Conservation (phyloP, 176 grass and related monocot genomes). For the Cenchrus purpureus region DNA sequence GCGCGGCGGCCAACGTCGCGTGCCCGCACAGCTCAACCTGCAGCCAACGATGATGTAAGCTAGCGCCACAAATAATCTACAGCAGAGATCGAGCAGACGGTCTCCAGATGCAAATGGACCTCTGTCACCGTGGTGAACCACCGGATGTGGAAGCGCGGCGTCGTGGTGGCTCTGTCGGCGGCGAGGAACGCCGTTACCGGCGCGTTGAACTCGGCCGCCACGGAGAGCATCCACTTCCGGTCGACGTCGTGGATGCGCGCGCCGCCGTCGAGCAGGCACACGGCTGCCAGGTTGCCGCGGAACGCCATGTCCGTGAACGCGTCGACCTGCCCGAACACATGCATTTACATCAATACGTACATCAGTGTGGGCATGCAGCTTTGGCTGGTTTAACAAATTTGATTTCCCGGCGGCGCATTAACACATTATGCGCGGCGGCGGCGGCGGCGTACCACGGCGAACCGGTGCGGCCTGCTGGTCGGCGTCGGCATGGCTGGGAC, state of each 20-base stretch:
- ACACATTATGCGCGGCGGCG: too few relatives aligned
- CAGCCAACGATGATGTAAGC: neutral
- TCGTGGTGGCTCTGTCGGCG: neutral
- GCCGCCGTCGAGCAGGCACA: slow-evolving; percentile 43
- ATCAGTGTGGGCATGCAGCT: too few relatives aligned
- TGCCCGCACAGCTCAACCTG: slow-evolving; percentile 62
- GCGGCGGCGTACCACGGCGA: too few relatives aligned
- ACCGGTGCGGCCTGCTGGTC: too few relatives aligned
- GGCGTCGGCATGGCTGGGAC: too few relatives aligned
- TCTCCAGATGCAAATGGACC: neutral
- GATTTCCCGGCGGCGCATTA: too few relatives aligned
- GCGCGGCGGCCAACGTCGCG: slow-evolving; percentile 56
- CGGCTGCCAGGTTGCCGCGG: slow-evolving; percentile 60
- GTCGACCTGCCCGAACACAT: slow-evolving; percentile 42
- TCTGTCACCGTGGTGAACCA: slow-evolving; percentile 55
- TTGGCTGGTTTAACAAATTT: too few relatives aligned
- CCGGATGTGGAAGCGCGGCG: slow-evolving; percentile 39
- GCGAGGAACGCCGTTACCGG: slow-evolving; percentile 38
- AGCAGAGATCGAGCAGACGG: neutral
- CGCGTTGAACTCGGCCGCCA: slow-evolving; percentile 63
- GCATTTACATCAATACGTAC: neutral
- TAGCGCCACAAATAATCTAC: neutral
- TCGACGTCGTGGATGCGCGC: neutral
- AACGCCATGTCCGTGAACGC: slow-evolving; percentile 55
- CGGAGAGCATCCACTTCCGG: slow-evolving; percentile 52